Evolutionary conservation across 805 yeast genomes (phyloP).

Genomic region (Schizosaccharomyces japonicus): DNA sequence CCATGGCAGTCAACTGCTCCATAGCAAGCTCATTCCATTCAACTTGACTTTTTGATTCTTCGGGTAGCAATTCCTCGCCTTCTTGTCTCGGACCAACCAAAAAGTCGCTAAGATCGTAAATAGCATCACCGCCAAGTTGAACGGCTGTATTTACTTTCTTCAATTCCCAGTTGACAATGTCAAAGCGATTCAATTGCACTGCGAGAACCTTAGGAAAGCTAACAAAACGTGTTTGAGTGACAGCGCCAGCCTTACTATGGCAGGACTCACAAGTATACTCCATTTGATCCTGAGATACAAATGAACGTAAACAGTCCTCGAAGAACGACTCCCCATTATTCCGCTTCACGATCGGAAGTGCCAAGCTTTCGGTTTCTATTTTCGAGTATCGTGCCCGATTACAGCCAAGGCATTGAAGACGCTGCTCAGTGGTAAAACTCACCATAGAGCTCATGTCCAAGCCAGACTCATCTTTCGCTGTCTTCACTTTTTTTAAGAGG

Average conservation of each 20-base stretch:
- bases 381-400: conserved; percentile 31
- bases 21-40: conserved; percentile 17
- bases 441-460: conserved; percentile 30
- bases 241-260: conserved; percentile 14
- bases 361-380: conserved; percentile 37
- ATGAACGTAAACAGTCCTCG: conserved; percentile 24
- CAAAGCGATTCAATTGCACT: conserved; percentile 55
- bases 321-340: conserved; percentile 28
- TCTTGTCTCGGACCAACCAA: conserved; percentile 21
- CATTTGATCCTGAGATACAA: conserved; percentile 27
- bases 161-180: conserved; percentile 76
- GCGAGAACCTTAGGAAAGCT: conserved; percentile 51
- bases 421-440: conserved; percentile 40
- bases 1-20: conserved; percentile 54
- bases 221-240: conserved; percentile 26
- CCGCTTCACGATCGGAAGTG: conserved; percentile 31
- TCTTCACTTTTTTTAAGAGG: conserved; percentile 23
- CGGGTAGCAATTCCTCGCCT: conserved; percentile 21
- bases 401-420: conserved; percentile 36
- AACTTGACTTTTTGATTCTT: conserved; percentile 16
- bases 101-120: conserved; percentile 24
- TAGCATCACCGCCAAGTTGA: conserved; percentile 16
- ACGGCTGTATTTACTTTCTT: conserved; percentile 25
- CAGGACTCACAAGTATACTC: conserved; percentile 45
- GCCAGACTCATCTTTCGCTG: conserved; percentile 8